Conservation (phyloP, 2,329 filamentous ascomycete genomes). For the Rutstroemia sp. region DNA sequence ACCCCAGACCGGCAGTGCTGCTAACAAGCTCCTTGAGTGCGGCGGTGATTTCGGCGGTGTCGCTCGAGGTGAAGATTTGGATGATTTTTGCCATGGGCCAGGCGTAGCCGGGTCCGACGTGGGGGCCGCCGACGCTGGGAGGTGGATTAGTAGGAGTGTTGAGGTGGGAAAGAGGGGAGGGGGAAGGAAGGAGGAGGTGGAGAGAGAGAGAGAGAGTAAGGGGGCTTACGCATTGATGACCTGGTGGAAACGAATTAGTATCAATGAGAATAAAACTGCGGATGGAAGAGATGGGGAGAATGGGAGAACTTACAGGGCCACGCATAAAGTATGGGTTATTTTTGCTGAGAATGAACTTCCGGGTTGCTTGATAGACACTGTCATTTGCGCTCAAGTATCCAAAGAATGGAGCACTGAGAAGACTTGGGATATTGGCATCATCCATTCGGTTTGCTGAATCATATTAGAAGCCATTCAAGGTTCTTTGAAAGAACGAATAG, state of each 20-base stretch:
- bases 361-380: constrained; percentile 67
- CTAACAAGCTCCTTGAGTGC: constrained; percentile 23
- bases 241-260: neutral
- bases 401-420: constrained; percentile 57
- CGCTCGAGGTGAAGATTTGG: constrained; percentile 40
- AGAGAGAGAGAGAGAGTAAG: too few species aligned
- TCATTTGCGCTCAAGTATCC: constrained; percentile 53
- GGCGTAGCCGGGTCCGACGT: constrained; percentile 50
- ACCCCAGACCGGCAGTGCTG: constrained; percentile 29
- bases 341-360: constrained; percentile 66
- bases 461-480: too few species aligned
- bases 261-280: neutral
- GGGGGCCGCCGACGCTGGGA: constrained; percentile 57
- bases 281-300: constrained; percentile 34
- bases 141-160: neutral
- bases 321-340: constrained; percentile 71
- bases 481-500: too few species aligned
- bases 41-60: constrained; percentile 29
- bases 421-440: constrained; percentile 62
- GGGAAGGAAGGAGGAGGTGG: too few species aligned
- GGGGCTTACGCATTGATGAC: constrained; percentile 47
- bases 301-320: constrained; percentile 15
- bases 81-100: constrained; percentile 52
- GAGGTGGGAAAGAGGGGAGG: constrained; percentile 52
- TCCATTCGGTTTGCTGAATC: constrained; percentile 52